Evolutionary conservation across 441 rosid genomes (phyloP), one percentile per base, ranked within the genome.

Genomic region (Aleurites moluccanus): DNA sequence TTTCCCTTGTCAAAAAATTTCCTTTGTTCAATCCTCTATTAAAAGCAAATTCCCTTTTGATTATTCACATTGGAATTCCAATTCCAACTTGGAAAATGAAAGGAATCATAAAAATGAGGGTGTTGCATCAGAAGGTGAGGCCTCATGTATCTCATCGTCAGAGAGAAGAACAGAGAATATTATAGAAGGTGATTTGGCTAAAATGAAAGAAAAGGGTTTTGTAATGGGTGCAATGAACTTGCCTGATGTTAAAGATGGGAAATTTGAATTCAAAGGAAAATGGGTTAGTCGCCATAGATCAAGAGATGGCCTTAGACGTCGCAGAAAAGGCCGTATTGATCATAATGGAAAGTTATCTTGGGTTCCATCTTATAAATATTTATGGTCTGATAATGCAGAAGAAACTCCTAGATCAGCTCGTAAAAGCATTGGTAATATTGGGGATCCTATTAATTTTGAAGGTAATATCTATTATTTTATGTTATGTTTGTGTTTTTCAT

Each of bases 1-100:
- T 47, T 49, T 67, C 23, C 90, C 93, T 1, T 69, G 78, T 1
- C 67, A 78, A 64, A 86, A 82, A 59, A 84, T 90, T 64, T 81
- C 84, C n/a, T n/a, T n/a, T n/a, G n/a, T n/a, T n/a, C n/a, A n/a
- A n/a, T n/a, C n/a, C 25, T 89, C 84, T 30, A 78, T 78, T 0
- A 88, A 28, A 79, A 82, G 61, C 9, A 88, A 64, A 62, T 78
- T 82, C 76, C 96, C 97, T 75, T 88, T 88, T 40, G 85, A 83
- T 23, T n/a, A 20, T 83, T 77, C 84, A 0, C 20, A 82, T 27
- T 50, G 75, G 21, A 62, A 13, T 55, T 52, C n/a, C 75, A 52
- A 63, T 15, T 25, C 40, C 11, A 74, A 80, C 62, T 25, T 57
- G 56, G 74, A 63, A 2, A 77, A 74, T 30, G 79, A 80, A 35